Percentiles rank a stretch among this genome's conserved stretches.
These are phyloP conservation scores for Pythium graminicola DNA, from an alignment of 352 stramenopile species.

Conservation along the genomic window DNA sequence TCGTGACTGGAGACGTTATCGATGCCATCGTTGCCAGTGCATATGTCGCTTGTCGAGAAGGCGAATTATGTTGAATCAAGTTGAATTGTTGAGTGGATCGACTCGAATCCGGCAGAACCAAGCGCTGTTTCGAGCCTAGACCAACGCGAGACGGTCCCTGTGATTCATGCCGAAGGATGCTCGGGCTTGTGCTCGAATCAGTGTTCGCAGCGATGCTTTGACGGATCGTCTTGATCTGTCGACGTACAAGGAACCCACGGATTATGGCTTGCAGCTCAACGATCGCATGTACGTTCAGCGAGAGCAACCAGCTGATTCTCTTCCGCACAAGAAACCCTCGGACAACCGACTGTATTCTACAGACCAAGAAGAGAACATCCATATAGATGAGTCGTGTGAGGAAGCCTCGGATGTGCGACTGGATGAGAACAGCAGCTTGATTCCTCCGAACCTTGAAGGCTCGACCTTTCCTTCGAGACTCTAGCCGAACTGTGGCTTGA, in stretches of 20 bases:
- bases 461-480: slow-evolving; percentile 8
- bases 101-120: not conserved
- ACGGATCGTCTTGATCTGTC: not conserved
- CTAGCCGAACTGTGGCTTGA: slow-evolving; percentile 19
- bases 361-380: slow-evolving; percentile 72
- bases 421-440: slow-evolving; percentile 41
- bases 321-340: slow-evolving; percentile 57
- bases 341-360: slow-evolving; percentile 67
- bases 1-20: slow-evolving; percentile 13
- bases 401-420: slow-evolving; percentile 42
- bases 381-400: slow-evolving; percentile 75
- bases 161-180: too few relatives aligned
- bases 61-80: too few relatives aligned
- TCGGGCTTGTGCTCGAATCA: too few relatives aligned
- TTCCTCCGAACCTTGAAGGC: slow-evolving; percentile 17
- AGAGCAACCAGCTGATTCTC: slow-evolving; percentile 41
- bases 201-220: not conserved
- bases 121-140: too few relatives aligned
- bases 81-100: too few relatives aligned
- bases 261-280: slow-evolving; percentile 34
- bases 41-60: not conserved
- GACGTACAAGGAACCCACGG: slow-evolving; percentile 9
- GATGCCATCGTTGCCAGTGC: slow-evolving; percentile 17
- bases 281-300: slow-evolving; percentile 40
- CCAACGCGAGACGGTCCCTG: too few relatives aligned